Percentiles rank a stretch among this genome's conserved stretches.
Evolutionary conservation across 306 rosid species (phyloP).

Genomic region (Gastrolobium bilobum): DNA sequence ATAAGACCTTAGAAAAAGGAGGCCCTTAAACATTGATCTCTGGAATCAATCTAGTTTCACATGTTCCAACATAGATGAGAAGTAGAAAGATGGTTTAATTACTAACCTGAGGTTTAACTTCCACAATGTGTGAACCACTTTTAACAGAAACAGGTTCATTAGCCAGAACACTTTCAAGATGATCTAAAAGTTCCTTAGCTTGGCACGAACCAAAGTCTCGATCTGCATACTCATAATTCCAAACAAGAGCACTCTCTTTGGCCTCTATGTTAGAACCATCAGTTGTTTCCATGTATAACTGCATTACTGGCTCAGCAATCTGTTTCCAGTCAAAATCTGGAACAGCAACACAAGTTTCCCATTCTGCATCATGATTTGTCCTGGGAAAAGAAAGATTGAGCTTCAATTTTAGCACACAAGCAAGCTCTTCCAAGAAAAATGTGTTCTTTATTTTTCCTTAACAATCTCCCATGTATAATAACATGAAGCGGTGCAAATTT

Average conservation of each 20-base stretch:
- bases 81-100: not conserved
- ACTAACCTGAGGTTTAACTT: conserved; percentile 95
- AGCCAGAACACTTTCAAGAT: conserved; percentile 90
- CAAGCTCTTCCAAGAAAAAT: not conserved
- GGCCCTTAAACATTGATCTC: too few relatives aligned
- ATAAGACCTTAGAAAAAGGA: too few relatives aligned
- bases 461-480: not conserved
- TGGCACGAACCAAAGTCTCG: conserved; percentile 91
- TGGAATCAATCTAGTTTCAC: too few relatives aligned
- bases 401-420: not conserved
- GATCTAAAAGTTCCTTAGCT: conserved; percentile 92
- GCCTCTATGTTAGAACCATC: conserved; percentile 90
- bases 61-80: not conserved
- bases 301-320: conserved; percentile 96
- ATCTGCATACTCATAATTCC: conserved; percentile 86
- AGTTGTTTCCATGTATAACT: conserved; percentile 79
- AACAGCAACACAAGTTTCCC: conserved; percentile 79
- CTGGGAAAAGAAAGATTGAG: conserved; percentile 52
- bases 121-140: conserved; percentile 85
- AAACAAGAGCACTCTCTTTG: conserved; percentile 89
- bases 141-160: conserved; percentile 96
- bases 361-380: conserved; percentile 67
- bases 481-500: not conserved
- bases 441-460: not conserved
- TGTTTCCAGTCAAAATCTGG: conserved; percentile 88